Evolutionary conservation across 768 basidiomycete genomes (phyloP).

Genomic region (Russula compacta): DNA sequence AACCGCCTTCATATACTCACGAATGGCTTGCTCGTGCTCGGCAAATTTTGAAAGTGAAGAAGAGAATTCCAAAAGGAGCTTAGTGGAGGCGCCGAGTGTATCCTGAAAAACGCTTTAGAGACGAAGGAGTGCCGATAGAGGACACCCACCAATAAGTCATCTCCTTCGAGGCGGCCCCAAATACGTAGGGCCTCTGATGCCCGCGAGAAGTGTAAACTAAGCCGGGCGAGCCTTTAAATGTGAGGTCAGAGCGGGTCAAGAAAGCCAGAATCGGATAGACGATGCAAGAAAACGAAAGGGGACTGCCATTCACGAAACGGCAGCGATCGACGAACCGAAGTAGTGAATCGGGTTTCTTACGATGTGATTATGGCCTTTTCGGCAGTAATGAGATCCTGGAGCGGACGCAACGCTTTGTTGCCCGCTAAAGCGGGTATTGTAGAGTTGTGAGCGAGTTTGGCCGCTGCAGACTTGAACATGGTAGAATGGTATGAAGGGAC

Average conservation of each 20-base stretch:
- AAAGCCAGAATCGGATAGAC: neutral
- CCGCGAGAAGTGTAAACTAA: slow-evolving; percentile 56
- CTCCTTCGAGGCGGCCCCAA: slow-evolving; percentile 77
- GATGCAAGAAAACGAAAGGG: neutral
- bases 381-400: slow-evolving; percentile 84
- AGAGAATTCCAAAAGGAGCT: slow-evolving; percentile 58
- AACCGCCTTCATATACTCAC: slow-evolving; percentile 69
- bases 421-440: slow-evolving; percentile 61
- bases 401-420: slow-evolving; percentile 68
- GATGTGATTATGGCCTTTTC: slow-evolving; percentile 76
- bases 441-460: slow-evolving; percentile 84
- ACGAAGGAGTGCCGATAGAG: neutral
- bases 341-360: slow-evolving; percentile 35
- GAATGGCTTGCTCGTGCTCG: slow-evolving; percentile 56
- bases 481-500: neutral
- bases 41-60: slow-evolving; percentile 62
- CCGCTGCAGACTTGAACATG: slow-evolving; percentile 74
- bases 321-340: neutral
- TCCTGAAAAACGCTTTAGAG: slow-evolving; percentile 39
- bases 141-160: slow-evolving; percentile 61
- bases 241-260: neutral
- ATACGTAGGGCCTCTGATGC: slow-evolving; percentile 61
- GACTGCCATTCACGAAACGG: neutral
- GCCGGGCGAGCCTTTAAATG: slow-evolving; percentile 45
- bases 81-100: slow-evolving; percentile 59